Conservation (phyloP, 805 yeast species). For the Schwanniomyces yamadae region DNA sequence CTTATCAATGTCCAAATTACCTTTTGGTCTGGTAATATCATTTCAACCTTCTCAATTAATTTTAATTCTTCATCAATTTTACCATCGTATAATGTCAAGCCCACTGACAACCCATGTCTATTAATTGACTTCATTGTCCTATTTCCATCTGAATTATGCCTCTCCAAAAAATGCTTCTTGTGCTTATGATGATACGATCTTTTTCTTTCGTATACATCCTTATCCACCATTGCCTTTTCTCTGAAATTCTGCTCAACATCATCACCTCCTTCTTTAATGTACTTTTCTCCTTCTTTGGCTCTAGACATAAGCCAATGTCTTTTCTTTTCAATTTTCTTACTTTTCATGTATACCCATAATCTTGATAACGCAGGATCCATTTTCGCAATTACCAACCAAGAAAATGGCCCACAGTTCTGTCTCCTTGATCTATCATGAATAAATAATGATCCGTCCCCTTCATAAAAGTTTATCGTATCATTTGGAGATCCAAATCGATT, state of each 20-base stretch:
- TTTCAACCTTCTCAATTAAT: conserved; percentile 40
- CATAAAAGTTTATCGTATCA: conserved; percentile 42
- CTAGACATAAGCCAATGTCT: neutral
- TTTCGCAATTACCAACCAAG: conserved; percentile 48
- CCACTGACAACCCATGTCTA: conserved; percentile 30
- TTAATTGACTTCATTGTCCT: conserved; percentile 18
- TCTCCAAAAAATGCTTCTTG: neutral
- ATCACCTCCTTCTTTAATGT: too few relatives aligned
- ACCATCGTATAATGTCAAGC: conserved; percentile 34
- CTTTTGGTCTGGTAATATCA: conserved; percentile 51
- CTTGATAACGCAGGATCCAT: conserved; percentile 38
- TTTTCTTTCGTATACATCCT: conserved; percentile 24
- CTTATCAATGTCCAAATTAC: conserved; percentile 57
- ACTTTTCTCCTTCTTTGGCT: neutral
- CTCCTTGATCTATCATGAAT: conserved; percentile 36
- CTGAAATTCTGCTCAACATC: conserved; percentile 20
- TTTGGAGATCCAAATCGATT: conserved; percentile 23
- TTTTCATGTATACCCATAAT: conserved; percentile 9
- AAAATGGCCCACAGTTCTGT: conserved; percentile 51
- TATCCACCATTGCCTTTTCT: conserved; percentile 21
- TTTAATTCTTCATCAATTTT: conserved; percentile 32
- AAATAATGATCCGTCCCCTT: conserved; percentile 43
- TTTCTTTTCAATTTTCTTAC: conserved; percentile 4
- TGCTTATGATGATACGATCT: conserved; percentile 14
- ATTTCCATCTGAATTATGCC: neutral